These are phyloP conservation scores for Lactarius vividus DNA, from an alignment of 768 basidiomycete genomes.

Conservation along the genomic window DNA sequence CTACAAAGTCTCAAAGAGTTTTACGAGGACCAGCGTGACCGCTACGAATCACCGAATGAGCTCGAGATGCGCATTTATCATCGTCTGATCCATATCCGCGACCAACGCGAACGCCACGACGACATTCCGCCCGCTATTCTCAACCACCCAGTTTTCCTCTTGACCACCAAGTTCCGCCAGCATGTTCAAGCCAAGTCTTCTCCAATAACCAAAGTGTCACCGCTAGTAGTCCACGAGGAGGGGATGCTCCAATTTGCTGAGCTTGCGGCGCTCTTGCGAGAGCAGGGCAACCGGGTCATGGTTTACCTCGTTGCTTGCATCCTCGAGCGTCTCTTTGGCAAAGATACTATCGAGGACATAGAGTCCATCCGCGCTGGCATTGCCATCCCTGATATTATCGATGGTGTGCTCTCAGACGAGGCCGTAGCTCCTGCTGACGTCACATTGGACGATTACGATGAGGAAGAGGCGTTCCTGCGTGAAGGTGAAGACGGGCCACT, in stretches of 20 bases:
- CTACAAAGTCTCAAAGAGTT: conserved; percentile 91
- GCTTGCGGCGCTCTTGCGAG: conserved; percentile 58
- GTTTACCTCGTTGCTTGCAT: conserved; percentile 90
- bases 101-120: conserved; percentile 73
- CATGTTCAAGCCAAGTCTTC: conserved; percentile 79
- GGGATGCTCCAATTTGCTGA: conserved; percentile 68
- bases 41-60: conserved; percentile 74
- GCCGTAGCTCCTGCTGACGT: conserved; percentile 29
- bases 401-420: conserved; percentile 44
- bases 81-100: conserved; percentile 85
- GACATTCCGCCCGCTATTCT: conserved; percentile 67
- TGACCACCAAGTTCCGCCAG: conserved; percentile 76
- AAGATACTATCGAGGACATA: conserved; percentile 74
- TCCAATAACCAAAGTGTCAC: conserved; percentile 66
- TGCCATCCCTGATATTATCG: conserved; percentile 62
- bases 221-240: conserved; percentile 57
- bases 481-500: conserved; percentile 24
- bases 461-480: conserved; percentile 23
- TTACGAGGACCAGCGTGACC: conserved; percentile 74
- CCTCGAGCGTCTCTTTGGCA: conserved; percentile 80
- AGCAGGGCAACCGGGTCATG: conserved; percentile 64
- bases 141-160: conserved; percentile 71
- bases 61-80: conserved; percentile 97
- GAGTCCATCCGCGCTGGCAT: conserved; percentile 60
- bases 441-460: conserved; percentile 26